Evolutionary conservation across 306 rosid genomes (phyloP), one percentile per base, ranked within the genome.

Genomic region (Vachellia pachyceras): DNA sequence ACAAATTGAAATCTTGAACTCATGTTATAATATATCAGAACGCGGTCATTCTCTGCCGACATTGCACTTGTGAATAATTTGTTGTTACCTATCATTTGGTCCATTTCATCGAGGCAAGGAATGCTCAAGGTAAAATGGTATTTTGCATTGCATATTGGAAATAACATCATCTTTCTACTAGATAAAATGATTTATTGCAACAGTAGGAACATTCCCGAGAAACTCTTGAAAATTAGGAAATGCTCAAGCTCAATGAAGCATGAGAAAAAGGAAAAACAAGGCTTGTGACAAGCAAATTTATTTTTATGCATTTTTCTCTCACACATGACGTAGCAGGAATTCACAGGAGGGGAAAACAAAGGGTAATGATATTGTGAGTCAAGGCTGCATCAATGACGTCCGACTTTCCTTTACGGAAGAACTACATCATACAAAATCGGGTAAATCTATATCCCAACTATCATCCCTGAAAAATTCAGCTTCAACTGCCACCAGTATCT

Each of bases 361-460:
- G 66, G 73, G 72, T 45, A 77, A 77, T 68, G 60, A 50, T 72
- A n/a, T n/a, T n/a, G 37, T 47, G 67, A 74, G 78, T 33, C n/a
- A 78, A 55, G 40, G 65, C 64, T 47, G 77, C 73, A 46, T 60
- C 6, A 5, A 18, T 35, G 58, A 20, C 6, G 80, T 74, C n/a
- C 39, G 20, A 22, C 25, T 64, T 20, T 73, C 79, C 70, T 40
- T 82, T 79, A 82, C 75, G 82, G 70, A 7, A 82, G 58, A 69
- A 72, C 81, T 73, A 82, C 79, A 82, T 49, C 63, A 50, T 70
- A 63, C 80, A 75, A 60, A 82, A 36, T 50, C 18, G 80, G 77
- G 29, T 70, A 50, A 63, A 73, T 77, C 69, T 69, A 63, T 50
- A 68, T 77, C 60, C 77, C 73, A 77, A 49, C 67, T 76, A 52